Conservation (phyloP, 768 basidiomycete genomes). For the Boletellus ananiceps region DNA sequence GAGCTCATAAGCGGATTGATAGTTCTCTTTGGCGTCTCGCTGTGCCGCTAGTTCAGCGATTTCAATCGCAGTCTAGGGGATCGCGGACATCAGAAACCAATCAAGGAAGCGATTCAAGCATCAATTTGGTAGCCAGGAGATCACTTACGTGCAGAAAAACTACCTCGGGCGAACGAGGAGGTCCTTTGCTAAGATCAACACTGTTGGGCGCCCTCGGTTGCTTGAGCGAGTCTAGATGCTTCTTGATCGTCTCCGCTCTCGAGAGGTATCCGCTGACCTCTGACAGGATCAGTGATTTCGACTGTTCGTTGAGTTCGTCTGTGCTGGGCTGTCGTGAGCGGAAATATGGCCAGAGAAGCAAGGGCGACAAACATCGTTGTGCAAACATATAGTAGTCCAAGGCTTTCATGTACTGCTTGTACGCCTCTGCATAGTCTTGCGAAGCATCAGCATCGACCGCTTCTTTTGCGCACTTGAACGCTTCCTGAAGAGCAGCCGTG, state of each 20-base stretch:
- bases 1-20: conserved; percentile 84
- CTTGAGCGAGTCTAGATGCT: conserved; percentile 46
- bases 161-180: conserved; percentile 14
- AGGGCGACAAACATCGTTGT: conserved; percentile 62
- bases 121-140: too few species aligned
- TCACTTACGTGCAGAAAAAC: conserved; percentile 16
- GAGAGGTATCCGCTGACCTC: conserved; percentile 88
- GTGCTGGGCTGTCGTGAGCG: conserved; percentile 7
- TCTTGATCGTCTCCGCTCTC: conserved; percentile 86
- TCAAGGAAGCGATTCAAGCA: not conserved
- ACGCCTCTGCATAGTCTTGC: conserved; percentile 90
- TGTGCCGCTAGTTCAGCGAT: conserved; percentile 87
- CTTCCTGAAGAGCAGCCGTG: conserved; percentile 41
- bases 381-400: conserved; percentile 98
- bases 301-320: conserved; percentile 86
- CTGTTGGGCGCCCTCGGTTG: not conserved
- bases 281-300: conserved; percentile 72
- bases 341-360: not conserved
- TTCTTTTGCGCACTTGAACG: conserved; percentile 82
- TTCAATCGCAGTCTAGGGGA: conserved; percentile 65
- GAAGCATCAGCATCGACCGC: conserved; percentile 88
- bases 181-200: not conserved
- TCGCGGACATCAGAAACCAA: not conserved
- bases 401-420: conserved; percentile 87
- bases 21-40: conserved; percentile 85